Evolutionary conservation across 139 green algal species (phyloP).

Genomic region (Zygnema cylindricum): DNA sequence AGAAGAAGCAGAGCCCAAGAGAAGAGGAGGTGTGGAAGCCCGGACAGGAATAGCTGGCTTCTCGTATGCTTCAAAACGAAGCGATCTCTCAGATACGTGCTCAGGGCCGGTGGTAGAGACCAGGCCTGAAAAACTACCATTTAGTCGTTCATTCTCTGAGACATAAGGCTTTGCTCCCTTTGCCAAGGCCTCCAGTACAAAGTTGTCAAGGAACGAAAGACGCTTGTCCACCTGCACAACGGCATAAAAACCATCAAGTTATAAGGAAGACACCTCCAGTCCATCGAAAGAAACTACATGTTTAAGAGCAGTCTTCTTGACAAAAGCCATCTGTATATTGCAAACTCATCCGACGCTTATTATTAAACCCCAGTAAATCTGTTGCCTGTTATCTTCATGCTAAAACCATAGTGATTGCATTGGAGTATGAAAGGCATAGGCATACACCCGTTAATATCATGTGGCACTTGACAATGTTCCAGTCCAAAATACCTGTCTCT

Average conservation of each 20-base stretch:
- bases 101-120: neutral
- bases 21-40: slow-evolving; percentile 8
- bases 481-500: no score
- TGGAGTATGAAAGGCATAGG: no score
- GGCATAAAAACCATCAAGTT: neutral
- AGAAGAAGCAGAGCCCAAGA: neutral
- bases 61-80: slow-evolving; percentile 62
- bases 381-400: no score
- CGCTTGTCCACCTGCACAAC: slow-evolving; percentile 43
- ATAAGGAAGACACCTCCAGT: no score
- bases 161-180: slow-evolving; percentile 58
- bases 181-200: slow-evolving; percentile 48
- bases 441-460: no score
- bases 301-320: no score
- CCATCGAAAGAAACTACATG: no score
- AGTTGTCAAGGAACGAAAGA: slow-evolving; percentile 46
- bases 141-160: slow-evolving; percentile 23
- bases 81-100: slow-evolving; percentile 4
- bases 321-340: no score
- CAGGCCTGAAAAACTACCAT: neutral
- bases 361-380: no score
- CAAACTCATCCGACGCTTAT: no score
- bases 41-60: slow-evolving; percentile 28
- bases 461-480: no score
- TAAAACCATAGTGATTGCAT: no score